Evolutionary conservation across 371 early-diverging fungal genomes (phyloP).

Genomic region (Blastocladiella emersonii): DNA sequence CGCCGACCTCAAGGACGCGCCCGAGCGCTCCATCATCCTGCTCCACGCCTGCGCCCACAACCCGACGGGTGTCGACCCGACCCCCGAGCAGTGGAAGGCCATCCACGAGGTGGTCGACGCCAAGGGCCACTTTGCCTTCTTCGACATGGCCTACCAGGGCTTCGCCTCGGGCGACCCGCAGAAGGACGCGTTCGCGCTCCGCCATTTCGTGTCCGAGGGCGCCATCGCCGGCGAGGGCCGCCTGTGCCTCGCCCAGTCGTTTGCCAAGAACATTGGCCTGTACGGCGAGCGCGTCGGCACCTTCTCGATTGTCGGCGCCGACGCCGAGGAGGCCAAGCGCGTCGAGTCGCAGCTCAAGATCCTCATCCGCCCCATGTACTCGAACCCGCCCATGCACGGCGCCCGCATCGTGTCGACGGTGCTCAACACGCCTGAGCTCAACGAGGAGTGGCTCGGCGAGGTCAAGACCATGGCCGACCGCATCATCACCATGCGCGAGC

Average conservation of each 20-base stretch:
- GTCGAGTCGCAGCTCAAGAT: conserved; percentile 91
- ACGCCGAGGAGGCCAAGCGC: conserved; percentile 62
- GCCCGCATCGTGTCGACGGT: conserved; percentile 86
- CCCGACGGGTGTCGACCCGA: conserved; percentile 97
- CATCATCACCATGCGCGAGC: conserved; percentile 82
- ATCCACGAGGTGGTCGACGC: conserved; percentile 67
- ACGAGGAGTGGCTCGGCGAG: conserved; percentile 53
- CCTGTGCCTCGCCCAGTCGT: conserved; percentile 65
- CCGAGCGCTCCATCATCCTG: conserved; percentile 53
- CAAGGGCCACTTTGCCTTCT: conserved; percentile 79
- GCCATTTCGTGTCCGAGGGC: conserved; percentile 76
- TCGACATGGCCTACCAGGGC: conserved; percentile 98
- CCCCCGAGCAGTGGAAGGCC: conserved; percentile 78
- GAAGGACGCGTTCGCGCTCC: conserved; percentile 86
- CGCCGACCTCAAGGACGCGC: conserved; percentile 58
- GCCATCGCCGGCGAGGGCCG: conserved; percentile 32
- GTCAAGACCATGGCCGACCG: conserved; percentile 74
- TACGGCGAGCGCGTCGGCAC: conserved; percentile 97
- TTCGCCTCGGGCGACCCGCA: conserved; percentile 89
- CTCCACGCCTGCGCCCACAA: conserved; percentile 98
- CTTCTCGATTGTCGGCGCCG: conserved; percentile 73
- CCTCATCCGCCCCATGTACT: conserved; percentile 92
- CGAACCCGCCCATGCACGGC: conserved; percentile 92
- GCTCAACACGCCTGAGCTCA: conserved; percentile 57
- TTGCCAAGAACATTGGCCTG: conserved; percentile 98